These are phyloP conservation scores for Penicillium digitatum DNA, from an alignment of 2,329 filamentous ascomycete species.

Conservation along the genomic window DNA sequence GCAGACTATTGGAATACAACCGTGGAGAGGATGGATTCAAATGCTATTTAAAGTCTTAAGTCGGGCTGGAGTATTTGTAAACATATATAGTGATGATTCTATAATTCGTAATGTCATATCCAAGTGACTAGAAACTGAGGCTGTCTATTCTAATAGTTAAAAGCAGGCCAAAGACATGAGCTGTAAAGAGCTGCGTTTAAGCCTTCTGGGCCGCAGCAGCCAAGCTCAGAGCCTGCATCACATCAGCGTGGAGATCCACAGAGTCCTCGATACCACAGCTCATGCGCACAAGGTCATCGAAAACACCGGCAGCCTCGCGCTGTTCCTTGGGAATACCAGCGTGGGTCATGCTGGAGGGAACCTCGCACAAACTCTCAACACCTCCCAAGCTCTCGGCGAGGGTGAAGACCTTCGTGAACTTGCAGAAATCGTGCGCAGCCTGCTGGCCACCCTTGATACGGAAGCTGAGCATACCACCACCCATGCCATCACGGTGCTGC, in stretches of 20 bases:
- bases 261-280: conserved; percentile 93
- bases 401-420: conserved; percentile 82
- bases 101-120: conserved; percentile 8
- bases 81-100: not conserved
- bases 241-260: conserved; percentile 76
- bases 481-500: conserved; percentile 91
- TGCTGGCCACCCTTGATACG: conserved; percentile 80
- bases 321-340: conserved; percentile 87
- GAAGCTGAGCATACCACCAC: conserved; percentile 97
- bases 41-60: too few species aligned
- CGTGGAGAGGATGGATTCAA: not conserved
- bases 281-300: conserved; percentile 86
- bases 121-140: not conserved
- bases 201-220: conserved; percentile 53
- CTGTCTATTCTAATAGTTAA: conserved; percentile 5
- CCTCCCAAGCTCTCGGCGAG: conserved; percentile 89
- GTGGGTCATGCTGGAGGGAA: conserved; percentile 95
- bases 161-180: conserved; percentile 2
- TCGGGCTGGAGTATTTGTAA: not conserved
- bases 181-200: conserved; percentile 34
- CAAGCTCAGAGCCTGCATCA: conserved; percentile 75
- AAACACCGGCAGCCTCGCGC: conserved; percentile 88
- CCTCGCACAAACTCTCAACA: conserved; percentile 85
- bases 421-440: conserved; percentile 89
- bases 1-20: not conserved